phyloP scores from a whole-genome alignment of 2,329 filamentous ascomycete species.

The Fusarium stilboides region DNA sequence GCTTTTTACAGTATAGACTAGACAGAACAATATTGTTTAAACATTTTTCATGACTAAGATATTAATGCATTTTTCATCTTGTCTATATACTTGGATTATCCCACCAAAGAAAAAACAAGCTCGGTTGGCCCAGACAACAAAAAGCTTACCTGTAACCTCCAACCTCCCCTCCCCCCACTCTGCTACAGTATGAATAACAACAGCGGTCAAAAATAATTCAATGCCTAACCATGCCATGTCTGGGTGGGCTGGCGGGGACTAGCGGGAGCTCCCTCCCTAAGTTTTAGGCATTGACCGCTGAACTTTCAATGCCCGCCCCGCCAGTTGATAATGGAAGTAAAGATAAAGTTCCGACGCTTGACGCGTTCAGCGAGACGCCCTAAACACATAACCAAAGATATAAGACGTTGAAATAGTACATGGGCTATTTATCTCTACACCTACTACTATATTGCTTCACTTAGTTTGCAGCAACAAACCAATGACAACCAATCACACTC shows the following conservation, averaged over 20 bases:
- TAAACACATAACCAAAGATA: neutral
- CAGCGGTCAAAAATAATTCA: conserved; percentile 41
- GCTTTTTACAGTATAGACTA: too few species aligned
- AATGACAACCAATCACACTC: neutral
- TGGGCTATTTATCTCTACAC: too few species aligned
- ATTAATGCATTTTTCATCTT: neutral
- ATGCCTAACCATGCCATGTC: conserved; percentile 19
- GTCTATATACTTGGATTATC: too few species aligned
- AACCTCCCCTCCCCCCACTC: neutral
- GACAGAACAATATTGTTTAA: neutral
- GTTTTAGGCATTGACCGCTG: conserved; percentile 36
- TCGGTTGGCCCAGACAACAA: conserved; percentile 41
- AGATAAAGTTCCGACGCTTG: conserved; percentile 5
- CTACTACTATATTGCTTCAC: neutral
- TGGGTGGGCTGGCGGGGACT: conserved; percentile 21
- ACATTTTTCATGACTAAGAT: neutral
- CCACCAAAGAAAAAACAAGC: conserved; percentile 9
- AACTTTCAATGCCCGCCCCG: conserved; percentile 21
- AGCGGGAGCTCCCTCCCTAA: conserved; percentile 33
- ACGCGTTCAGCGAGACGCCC: conserved; percentile 9
- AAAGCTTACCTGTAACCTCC: too few species aligned
- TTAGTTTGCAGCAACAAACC: neutral
- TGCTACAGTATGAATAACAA: conserved; percentile 16
- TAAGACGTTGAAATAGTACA: too few species aligned
- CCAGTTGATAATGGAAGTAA: neutral